Conservation (phyloP, 2,329 filamentous ascomycete genomes). For the Fusarium sambucinum region DNA sequence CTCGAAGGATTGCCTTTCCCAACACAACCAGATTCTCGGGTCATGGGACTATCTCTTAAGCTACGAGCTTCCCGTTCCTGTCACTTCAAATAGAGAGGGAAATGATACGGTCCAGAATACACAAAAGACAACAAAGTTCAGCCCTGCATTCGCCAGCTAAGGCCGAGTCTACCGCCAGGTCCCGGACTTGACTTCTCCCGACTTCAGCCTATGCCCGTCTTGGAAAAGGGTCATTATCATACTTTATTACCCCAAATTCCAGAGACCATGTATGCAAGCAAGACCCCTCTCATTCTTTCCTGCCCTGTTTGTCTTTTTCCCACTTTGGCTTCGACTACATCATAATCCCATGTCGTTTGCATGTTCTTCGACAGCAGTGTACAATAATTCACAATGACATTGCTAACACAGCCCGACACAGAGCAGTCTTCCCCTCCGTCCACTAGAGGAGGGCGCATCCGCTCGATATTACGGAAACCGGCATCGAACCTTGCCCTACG, state of each 20-base stretch:
- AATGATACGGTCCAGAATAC: slow-evolving; percentile 7
- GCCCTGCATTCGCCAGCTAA: slow-evolving; percentile 32
- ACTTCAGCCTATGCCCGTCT: background rate
- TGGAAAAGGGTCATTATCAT: background rate
- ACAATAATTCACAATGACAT: slow-evolving; percentile 9
- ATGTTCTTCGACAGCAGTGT: background rate
- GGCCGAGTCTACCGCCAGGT: slow-evolving; percentile 7
- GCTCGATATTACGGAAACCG: slow-evolving; percentile 26
- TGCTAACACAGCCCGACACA: slow-evolving; percentile 5
- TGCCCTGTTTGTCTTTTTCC: background rate
- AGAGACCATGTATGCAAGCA: background rate
- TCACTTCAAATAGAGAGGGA: background rate
- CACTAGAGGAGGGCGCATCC: slow-evolving; percentile 10
- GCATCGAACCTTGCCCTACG: slow-evolving; percentile 13
- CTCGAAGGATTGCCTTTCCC: background rate
- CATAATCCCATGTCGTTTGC: background rate
- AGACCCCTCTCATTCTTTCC: background rate
- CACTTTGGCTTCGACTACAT: background rate
- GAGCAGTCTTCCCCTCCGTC: background rate
- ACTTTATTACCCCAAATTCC: background rate
- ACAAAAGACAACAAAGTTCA: slow-evolving; percentile 30
- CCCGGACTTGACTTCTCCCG: background rate
- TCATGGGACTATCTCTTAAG: background rate
- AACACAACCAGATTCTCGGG: background rate
- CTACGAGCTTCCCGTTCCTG: background rate